phyloP scores from a whole-genome alignment of 768 basidiomycete species.

The Tulasnella sp. region DNA sequence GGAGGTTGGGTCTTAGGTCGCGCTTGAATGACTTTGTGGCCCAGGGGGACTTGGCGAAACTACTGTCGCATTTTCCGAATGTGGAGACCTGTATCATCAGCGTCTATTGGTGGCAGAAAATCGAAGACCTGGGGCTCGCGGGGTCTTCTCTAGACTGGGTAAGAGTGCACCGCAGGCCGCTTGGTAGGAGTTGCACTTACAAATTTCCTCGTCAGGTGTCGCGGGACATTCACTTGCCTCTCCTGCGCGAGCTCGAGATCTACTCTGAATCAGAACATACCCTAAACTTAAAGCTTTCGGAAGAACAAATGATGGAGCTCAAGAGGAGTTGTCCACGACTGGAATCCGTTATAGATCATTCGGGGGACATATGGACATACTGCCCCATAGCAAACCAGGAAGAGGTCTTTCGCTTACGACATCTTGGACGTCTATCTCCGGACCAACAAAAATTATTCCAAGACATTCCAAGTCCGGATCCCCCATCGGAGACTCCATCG shows the following conservation, averaged over 20 bases:
- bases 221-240: not conserved
- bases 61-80: not conserved
- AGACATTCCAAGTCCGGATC: not conserved
- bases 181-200: not conserved
- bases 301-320: not conserved
- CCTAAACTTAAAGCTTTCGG: not conserved
- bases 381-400: not conserved
- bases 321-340: not conserved
- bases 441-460: not conserved
- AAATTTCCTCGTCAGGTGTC: not conserved
- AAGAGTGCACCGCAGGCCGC: too few relatives aligned
- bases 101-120: not conserved
- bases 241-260: not conserved
- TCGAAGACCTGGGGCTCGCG: not conserved
- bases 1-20: not conserved
- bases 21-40: not conserved
- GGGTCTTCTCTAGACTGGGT: not conserved
- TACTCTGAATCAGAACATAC: not conserved
- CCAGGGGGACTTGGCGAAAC: not conserved
- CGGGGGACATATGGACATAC: not conserved
- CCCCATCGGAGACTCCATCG: not conserved
- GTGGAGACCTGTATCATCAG: not conserved
- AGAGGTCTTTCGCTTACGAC: not conserved
- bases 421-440: not conserved
- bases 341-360: not conserved